Evolutionary conservation across 2,329 filamentous ascomycete genomes (phyloP).

Genomic region (Epichloe typhina): DNA sequence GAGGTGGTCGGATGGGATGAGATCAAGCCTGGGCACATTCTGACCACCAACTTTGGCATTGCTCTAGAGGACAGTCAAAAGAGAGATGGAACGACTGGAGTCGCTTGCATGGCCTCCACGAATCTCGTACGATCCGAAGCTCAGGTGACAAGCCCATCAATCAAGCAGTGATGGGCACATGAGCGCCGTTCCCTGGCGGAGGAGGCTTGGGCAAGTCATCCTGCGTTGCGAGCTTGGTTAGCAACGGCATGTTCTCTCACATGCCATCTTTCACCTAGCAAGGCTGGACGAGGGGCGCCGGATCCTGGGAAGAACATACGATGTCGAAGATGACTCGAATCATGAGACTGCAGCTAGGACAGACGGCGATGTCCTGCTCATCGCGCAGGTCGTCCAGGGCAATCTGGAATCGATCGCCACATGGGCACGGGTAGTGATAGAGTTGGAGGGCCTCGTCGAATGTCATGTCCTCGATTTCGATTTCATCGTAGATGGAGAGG

Average conservation of each 20-base stretch:
- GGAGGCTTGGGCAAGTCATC: slow-evolving; percentile 31
- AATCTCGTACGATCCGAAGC: neutral
- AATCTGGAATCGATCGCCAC: slow-evolving; percentile 93
- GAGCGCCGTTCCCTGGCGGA: slow-evolving; percentile 17
- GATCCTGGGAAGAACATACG: slow-evolving; percentile 33
- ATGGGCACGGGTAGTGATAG: slow-evolving; percentile 94
- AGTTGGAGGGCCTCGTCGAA: slow-evolving; percentile 71
- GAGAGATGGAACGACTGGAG: too few species aligned
- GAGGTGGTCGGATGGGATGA: too few species aligned
- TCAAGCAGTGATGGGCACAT: slow-evolving; percentile 28
- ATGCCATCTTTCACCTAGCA: neutral
- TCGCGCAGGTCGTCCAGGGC: slow-evolving; percentile 72
- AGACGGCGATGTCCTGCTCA: slow-evolving; percentile 89
- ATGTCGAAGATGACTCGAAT: slow-evolving; percentile 86
- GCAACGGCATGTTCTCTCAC: neutral
- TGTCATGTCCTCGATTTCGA: slow-evolving; percentile 98
- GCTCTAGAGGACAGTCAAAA: too few species aligned
- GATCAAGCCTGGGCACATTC: too few species aligned
- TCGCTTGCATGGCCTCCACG: too few species aligned
- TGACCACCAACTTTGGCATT: too few species aligned
- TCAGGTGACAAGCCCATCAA: neutral
- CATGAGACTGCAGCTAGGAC: slow-evolving; percentile 94
- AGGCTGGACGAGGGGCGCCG: too few species aligned
- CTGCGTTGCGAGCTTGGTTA: slow-evolving; percentile 20
- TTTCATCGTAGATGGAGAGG: slow-evolving; percentile 82